Evolutionary conservation across 306 rosid genomes (phyloP), one percentile per base, ranked within the genome.

Genomic region (Fragaria iinumae): DNA sequence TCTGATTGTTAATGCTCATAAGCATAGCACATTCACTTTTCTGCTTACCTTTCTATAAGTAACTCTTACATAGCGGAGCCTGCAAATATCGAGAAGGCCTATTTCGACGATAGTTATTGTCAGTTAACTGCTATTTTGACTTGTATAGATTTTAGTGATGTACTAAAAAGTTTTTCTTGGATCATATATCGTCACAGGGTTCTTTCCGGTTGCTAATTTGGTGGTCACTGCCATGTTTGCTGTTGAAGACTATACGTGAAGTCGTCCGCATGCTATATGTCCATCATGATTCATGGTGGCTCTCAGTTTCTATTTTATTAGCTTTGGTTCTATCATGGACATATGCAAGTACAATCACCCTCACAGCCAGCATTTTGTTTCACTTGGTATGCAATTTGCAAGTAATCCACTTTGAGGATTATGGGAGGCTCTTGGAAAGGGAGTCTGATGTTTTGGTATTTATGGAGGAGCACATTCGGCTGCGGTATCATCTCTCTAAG

Each of bases 341-440:
- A 64, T 92, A 90, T 48, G 88, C 85, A 83, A 89, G 93, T 82
- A 77, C 89, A 36, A 84, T 89, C 76, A 84, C 96, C 76, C 80
- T 92, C 79, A 82, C 89, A 9, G 97, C 97, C 79, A 89, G 91
- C 85, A 81, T 88, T 79, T 69, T 90, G 90, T 92, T 92, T 92
- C 97, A 90, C 82, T 62, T 90, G 86, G 89, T 92, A 63, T 92
- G 97, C 82, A 86, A 89, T 85, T 85, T 90, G 84, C 97, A 90
- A 92, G 96, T 83, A 6, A 86, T 90, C 69, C 96, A 90, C 81
- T 92, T 90, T 18, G 90, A 86, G 69, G 93, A 90, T 70, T 92
- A 88, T 45, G 93, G 89, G 77, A 87, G 89, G 77, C 91, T 92
- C 78, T 75, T 92, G 88, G 89, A 90, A 76, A 87, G 91, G 76